Evolutionary conservation across 208 protist species (phyloP).

Genomic region (Wallacemonas sp.): DNA sequence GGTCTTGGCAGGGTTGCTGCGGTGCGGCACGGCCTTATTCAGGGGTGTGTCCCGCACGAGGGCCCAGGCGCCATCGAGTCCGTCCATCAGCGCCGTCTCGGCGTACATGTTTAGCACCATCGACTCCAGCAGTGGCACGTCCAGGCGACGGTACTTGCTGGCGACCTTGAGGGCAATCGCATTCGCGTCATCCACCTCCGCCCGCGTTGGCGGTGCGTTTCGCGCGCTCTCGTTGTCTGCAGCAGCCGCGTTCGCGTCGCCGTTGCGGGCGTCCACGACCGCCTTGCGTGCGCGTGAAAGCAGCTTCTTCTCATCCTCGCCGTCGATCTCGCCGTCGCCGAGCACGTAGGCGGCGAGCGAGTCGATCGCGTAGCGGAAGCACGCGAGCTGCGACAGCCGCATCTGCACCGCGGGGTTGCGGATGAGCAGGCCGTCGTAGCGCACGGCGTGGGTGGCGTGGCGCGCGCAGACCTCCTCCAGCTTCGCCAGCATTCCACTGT

Average conservation of each 20-base stretch:
- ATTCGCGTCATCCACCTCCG: not conserved
- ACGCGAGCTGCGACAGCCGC: conserved; percentile 59
- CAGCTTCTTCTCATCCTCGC: conserved; percentile 15
- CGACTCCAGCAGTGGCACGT: conserved; percentile 56
- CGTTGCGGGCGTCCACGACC: not conserved
- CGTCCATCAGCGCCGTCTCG: conserved; percentile 56
- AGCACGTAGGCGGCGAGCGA: conserved; percentile 60
- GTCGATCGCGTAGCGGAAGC: conserved; percentile 63
- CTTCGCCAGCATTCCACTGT: conserved; percentile 50
- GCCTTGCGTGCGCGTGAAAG: not conserved
- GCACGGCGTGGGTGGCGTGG: conserved; percentile 62
- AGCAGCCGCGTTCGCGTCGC: too few relatives aligned
- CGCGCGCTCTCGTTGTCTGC: not conserved
- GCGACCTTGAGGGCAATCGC: not conserved
- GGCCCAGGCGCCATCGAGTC: conserved; percentile 47
- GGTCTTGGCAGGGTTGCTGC: conserved; percentile 38
- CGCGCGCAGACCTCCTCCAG: conserved; percentile 62
- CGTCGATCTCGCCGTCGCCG: conserved; percentile 32
- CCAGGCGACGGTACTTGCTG: conserved; percentile 9
- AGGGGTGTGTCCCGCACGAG: conserved; percentile 45
- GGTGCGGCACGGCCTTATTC: conserved; percentile 37
- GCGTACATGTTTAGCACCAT: conserved; percentile 62
- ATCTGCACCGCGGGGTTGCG: conserved; percentile 71
- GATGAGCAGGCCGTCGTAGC: conserved; percentile 69
- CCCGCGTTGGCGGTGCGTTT: not conserved